Base-by-base conservation (phyloP, 176 grass and related monocot species). In the Hsuehochloa calcarea region DNA sequence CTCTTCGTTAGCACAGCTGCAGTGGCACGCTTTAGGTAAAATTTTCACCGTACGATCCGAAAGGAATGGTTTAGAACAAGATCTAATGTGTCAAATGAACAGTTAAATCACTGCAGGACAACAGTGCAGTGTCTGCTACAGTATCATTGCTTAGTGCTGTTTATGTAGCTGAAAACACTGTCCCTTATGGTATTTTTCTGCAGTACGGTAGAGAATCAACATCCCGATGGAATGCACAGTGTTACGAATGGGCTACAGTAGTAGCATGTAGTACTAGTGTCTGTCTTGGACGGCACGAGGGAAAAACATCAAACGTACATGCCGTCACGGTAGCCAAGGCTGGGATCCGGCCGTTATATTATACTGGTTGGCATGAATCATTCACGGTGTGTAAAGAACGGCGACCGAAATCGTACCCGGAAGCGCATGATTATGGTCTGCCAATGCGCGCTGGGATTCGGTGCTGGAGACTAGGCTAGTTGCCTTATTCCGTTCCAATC, bases 391-490 rank as follows among this genome's bases (percentile, higher is more conserved):
- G 74, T 8, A 72, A 80, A 79, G 65, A 85, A 77, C 83, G 51
- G 54, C 78, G 88, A 85, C 82, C 83, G 79, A 85, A 65, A 85
- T 77, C 83, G 77, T 70, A 47, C 78, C 64, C 82, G 12, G 29
- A 61, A 73, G 68, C 13, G 5, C n/a, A 76, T 89, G 78, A 89
- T 89, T 85, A 62, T 37, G 80, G 79, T 82, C 83, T 75, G 63
- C 23, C 70, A 50, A 85, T 38, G 43, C 49, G 60, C 49, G 26
- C 5, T 75, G 10, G 82, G 77, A 80, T 89, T 85, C 82, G 87
- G 87, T 59, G 75, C 86, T 19, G 37, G 56, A 4, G 9, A 55
- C 2, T 22, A 6, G 20, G 8, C 56, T 5, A 1, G 56, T 25
- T 11, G 20, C 55, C 55, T 58, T n/a, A 22, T n/a, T 58, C 3